phyloP scores from a whole-genome alignment of 192 early-diverging fungal genomes.

The Rhizophagus sp. region DNA sequence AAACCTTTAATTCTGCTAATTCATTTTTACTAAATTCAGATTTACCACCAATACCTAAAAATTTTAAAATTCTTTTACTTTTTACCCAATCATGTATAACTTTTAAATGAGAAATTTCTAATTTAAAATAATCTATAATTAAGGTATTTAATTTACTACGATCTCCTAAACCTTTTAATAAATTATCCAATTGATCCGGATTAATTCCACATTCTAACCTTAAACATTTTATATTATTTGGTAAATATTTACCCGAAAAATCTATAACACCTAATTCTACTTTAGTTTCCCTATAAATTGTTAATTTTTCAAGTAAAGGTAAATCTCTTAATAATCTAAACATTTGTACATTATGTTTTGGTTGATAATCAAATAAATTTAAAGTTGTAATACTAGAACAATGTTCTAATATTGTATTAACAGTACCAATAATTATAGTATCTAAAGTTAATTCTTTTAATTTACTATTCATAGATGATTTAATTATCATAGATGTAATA shows the following conservation, averaged over 20 bases:
- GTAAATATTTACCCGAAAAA: constrained; percentile 6
- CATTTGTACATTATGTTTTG: background rate
- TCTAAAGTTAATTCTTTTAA: constrained; percentile 4
- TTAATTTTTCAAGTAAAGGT: background rate
- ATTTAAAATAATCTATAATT: constrained; percentile 6
- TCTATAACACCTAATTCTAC: constrained; percentile 10
- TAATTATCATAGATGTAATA: background rate
- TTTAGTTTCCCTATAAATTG: background rate
- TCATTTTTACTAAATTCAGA: background rate
- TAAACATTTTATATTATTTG: background rate
- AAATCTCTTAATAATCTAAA: constrained; percentile 8
- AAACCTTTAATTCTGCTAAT: background rate
- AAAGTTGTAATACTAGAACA: background rate
- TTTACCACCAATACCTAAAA: constrained; percentile 3
- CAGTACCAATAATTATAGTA: background rate
- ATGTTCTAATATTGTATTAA: background rate
- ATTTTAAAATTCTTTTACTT: background rate
- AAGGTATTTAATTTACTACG: background rate
- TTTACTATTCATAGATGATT: background rate
- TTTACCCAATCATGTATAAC: background rate
- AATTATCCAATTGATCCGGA: background rate
- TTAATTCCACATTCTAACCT: constrained; percentile 12
- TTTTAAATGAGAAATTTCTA: background rate
- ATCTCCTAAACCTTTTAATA: background rate
- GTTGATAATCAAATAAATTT: constrained; percentile 9